Percentiles rank a stretch among this genome's conserved stretches.
Conservation (phyloP, 805 yeast species). For the Myxozyma vanderwaltii region DNA sequence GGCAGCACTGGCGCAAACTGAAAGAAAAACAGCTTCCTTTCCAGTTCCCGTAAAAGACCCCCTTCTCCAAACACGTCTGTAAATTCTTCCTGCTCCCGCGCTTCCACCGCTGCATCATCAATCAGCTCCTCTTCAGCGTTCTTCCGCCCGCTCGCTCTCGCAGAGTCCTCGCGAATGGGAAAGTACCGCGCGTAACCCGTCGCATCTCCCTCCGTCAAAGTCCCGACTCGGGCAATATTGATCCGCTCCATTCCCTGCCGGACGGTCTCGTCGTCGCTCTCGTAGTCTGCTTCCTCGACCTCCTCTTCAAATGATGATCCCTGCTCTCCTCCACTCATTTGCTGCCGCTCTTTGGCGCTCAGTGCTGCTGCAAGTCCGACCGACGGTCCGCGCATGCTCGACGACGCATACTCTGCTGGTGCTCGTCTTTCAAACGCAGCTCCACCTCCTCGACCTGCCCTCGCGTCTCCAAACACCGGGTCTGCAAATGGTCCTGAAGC, state of each 20-base stretch:
- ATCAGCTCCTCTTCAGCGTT: slow-evolving; percentile 16
- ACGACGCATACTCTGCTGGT: background rate
- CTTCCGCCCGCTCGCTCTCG: background rate
- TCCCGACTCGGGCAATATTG: slow-evolving; percentile 18
- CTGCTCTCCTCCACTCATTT: background rate
- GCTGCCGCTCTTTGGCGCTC: background rate
- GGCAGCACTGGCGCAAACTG: slow-evolving; percentile 57
- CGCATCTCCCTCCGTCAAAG: slow-evolving; percentile 4
- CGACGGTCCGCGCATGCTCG: background rate
- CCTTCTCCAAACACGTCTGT: slow-evolving; percentile 5
- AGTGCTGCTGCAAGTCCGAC: slow-evolving; percentile 4
- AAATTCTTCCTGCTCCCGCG: slow-evolving; percentile 16
- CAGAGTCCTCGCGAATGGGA: slow-evolving; percentile 24
- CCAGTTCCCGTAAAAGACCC: slow-evolving; percentile 25
- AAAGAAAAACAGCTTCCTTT: slow-evolving; percentile 44
- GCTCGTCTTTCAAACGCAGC: slow-evolving; percentile 15
- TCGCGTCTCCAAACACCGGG: slow-evolving; percentile 28
- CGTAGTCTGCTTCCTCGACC: slow-evolving; percentile 1
- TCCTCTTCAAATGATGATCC: too few relatives aligned
- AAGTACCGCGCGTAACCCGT: slow-evolving; percentile 22
- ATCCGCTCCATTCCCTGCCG: slow-evolving; percentile 31
- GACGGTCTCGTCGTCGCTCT: slow-evolving; percentile 23
- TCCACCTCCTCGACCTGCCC: slow-evolving; percentile 2
- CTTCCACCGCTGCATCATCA: slow-evolving; percentile 13
- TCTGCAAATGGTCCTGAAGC: slow-evolving; percentile 32